Evolutionary conservation across 768 basidiomycete genomes (phyloP).

Genomic region (Gloeophyllum trabeum): DNA sequence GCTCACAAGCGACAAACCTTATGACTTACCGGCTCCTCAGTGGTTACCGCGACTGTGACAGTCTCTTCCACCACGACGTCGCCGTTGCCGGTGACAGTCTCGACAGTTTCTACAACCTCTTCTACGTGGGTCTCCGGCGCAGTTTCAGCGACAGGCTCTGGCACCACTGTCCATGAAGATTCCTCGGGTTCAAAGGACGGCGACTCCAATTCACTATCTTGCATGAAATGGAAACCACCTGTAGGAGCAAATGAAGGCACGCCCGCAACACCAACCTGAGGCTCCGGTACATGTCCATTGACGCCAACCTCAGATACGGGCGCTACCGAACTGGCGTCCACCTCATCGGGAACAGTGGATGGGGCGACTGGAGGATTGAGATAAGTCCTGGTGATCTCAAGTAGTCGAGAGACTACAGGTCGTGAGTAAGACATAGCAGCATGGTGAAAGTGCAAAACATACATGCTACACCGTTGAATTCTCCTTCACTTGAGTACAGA

Average conservation of each 20-base stretch:
- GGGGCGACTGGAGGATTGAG: too few species aligned
- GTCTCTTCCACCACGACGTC: conserved; percentile 14
- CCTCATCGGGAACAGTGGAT: too few species aligned
- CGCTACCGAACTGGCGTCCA: too few species aligned
- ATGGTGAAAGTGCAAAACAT: conserved; percentile 14
- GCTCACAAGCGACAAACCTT: too few species aligned
- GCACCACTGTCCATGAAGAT: too few species aligned
- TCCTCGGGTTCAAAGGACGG: conserved; percentile 15
- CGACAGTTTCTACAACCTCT: conserved; percentile 10
- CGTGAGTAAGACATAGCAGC: conserved; percentile 1
- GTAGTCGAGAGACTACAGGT: conserved; percentile 45
- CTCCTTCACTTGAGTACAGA: conserved; percentile 46
- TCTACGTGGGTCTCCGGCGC: conserved; percentile 8
- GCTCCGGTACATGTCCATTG: conserved; percentile 1
- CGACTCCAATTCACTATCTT: conserved; percentile 66
- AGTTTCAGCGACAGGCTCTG: too few species aligned
- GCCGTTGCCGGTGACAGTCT: conserved; percentile 11
- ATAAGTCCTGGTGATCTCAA: conserved; percentile 42
- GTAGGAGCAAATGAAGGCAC: conserved; percentile 24
- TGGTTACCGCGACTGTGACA: conserved; percentile 11
- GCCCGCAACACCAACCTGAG: conserved; percentile 21
- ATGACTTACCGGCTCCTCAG: conserved; percentile 11
- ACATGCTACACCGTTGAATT: conserved; percentile 57
- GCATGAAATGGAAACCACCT: conserved; percentile 64
- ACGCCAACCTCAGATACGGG: neutral